Base-by-base conservation (phyloP, 2,329 filamentous ascomycete genomes). In the Aschersonia sp. region DNA sequence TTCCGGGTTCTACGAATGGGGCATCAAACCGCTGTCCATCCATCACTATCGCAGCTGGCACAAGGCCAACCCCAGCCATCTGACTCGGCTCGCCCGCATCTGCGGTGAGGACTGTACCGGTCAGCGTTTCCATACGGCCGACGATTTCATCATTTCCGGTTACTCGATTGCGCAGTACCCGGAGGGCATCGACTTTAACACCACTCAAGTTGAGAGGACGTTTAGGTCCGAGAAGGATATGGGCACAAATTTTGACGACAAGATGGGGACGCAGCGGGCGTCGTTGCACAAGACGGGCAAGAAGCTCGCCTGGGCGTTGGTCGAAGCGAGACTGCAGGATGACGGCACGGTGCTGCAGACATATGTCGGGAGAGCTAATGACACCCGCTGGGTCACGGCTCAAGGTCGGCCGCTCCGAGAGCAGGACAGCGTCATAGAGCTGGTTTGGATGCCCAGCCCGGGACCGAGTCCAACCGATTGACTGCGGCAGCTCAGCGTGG, bases 31-130 rank as follows among this genome's bases (percentile, higher is more conserved):
- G 1, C 64, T 81, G 22, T 78, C 74, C 9, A 67, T 81, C 22
- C 78, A 81, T 60, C 78, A 81, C 64, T 81, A 78, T 68, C 78
- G 78, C 56, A 68, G 71, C 49, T 78, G 74, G 74, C 73, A 77
- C 59, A 55, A 61, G n/a, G 71, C 70, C 31, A 63, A 66, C 47
- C 75, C 78, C 45, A 70, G 68, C 55, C 70, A 76, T 50, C 70
- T 78, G 57, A 70, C 72, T 52, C 72, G 74, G 55, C 65, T 80
- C 29, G 70, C 76, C 6, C 69, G 75, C 50, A 43, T 47, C 10
- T 47, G 48, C 32, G 43, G 45, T 32, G 72, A 75, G 57, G 75
- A 79, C 51, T 81, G 77, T 57, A 69, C 72, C 22, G 62, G 80
- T 47, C 71, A 75, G 55, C 71, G 77, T 42, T 81, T 78, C 68